These are phyloP conservation scores for Primulina huaijiensis DNA, from an alignment of 257 asterid species.

Conservation along the genomic window DNA sequence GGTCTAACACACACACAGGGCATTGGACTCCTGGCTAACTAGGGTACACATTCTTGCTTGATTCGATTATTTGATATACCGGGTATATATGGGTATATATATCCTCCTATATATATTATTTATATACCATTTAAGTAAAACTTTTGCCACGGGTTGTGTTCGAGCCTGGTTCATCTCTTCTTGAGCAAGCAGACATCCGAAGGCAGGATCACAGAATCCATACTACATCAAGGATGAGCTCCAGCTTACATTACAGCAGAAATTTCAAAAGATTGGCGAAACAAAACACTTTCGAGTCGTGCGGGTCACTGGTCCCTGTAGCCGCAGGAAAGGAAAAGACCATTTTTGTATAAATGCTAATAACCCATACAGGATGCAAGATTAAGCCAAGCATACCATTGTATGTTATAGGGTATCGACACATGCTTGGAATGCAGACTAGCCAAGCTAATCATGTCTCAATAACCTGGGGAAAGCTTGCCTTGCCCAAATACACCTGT, in stretches of 20 bases:
- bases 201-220: not conserved
- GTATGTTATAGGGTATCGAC: slow-evolving; percentile 10
- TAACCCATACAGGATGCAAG: not conserved
- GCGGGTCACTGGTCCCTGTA: not conserved
- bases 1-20: not conserved
- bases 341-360: not conserved
- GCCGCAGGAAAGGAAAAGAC: not conserved
- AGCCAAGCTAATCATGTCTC: slow-evolving; percentile 51
- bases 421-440: slow-evolving; percentile 18
- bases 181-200: not conserved
- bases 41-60: not conserved
- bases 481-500: slow-evolving; percentile 75
- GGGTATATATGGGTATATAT: not conserved
- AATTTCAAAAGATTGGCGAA: not conserved
- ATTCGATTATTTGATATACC: not conserved
- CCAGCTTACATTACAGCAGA: not conserved
- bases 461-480: slow-evolving; percentile 49
- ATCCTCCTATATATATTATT: no score
- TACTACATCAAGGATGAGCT: not conserved
- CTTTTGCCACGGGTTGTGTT: not conserved
- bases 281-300: not conserved
- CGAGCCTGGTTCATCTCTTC: not conserved
- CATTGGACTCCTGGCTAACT: not conserved
- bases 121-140: not conserved
- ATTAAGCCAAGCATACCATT: slow-evolving; percentile 20